phyloP scores from a whole-genome alignment of 164 flowering plant genomes.

The Magnolia officinalis region DNA sequence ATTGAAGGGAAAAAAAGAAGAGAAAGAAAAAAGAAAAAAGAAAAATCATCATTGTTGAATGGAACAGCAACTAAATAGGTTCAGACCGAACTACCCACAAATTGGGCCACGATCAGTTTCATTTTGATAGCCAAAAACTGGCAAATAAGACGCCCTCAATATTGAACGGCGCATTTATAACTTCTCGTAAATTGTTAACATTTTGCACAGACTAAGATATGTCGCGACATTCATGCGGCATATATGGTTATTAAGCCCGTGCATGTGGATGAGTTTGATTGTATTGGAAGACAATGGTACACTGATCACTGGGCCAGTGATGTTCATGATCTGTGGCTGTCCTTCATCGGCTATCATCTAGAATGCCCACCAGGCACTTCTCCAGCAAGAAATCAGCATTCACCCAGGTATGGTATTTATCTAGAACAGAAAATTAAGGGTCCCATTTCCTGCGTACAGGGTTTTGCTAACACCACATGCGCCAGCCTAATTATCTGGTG shows the following conservation, averaged over 20 bases:
- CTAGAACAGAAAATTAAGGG: slow-evolving; percentile 42
- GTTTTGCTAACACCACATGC: background rate
- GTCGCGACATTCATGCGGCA: background rate
- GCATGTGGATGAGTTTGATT: background rate
- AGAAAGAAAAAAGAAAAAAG: no score
- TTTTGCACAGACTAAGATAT: background rate
- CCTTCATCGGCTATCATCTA: slow-evolving; percentile 50
- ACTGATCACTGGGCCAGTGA: background rate
- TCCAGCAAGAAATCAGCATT: slow-evolving; percentile 85
- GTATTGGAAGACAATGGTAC: background rate
- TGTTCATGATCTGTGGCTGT: background rate
- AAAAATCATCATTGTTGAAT: no score
- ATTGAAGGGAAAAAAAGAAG: no score
- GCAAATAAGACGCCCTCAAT: no score
- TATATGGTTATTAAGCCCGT: background rate
- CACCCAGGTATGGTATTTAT: slow-evolving; percentile 98
- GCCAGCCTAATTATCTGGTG: no score
- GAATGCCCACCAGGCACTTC: slow-evolving; percentile 83
- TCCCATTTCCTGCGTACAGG: background rate
- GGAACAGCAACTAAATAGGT: no score
- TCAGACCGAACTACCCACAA: no score
- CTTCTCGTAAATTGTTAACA: background rate
- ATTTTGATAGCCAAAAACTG: no score
- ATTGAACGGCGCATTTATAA: no score
- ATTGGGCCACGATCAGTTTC: no score